Evolutionary conservation across 2,329 filamentous ascomycete genomes (phyloP).

Genomic region (Ascochyta viciae-villosae): DNA sequence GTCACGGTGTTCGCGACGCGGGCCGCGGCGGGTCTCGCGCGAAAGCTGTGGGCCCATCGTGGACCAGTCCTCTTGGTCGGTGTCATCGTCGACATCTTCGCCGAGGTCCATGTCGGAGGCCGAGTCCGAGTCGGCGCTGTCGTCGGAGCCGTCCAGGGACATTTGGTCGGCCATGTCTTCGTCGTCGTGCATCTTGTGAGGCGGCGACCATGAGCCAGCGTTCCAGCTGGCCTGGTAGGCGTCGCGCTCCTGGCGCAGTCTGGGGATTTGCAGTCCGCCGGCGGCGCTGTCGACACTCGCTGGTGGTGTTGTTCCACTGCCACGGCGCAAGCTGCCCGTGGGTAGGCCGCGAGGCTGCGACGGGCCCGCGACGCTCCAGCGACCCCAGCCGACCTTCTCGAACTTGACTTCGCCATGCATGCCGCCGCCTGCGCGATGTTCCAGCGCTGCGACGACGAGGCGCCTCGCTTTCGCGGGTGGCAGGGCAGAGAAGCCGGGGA

Average conservation of each 20-base stretch:
- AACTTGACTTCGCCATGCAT: slow-evolving; percentile 78
- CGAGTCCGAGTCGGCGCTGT: slow-evolving; percentile 64
- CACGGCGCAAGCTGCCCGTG: slow-evolving; percentile 47
- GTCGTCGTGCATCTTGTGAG: slow-evolving; percentile 41
- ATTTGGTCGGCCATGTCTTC: slow-evolving; percentile 82
- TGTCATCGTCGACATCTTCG: slow-evolving; percentile 79
- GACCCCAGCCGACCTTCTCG: slow-evolving; percentile 96
- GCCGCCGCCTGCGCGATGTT: slow-evolving; percentile 72
- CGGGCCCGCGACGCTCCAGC: slow-evolving; percentile 75
- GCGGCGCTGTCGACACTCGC: slow-evolving; percentile 54
- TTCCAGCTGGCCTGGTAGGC: slow-evolving; percentile 65
- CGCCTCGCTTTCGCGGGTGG: slow-evolving; percentile 88
- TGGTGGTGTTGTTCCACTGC: slow-evolving; percentile 55
- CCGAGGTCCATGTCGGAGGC: slow-evolving; percentile 74
- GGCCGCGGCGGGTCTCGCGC: slow-evolving; percentile 44
- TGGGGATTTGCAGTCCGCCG: slow-evolving; percentile 58
- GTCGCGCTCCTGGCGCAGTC: slow-evolving; percentile 42
- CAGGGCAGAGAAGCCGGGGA: slow-evolving; percentile 90
- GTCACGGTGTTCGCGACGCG: slow-evolving; percentile 44
- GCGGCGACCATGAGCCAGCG: slow-evolving; percentile 77
- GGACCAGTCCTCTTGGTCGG: slow-evolving; percentile 96
- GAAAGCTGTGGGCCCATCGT: slow-evolving; percentile 75
- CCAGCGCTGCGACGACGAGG: slow-evolving; percentile 89
- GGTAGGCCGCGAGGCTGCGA: slow-evolving; percentile 61
- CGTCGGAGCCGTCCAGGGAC: slow-evolving; percentile 71